Base-by-base conservation (phyloP, 768 basidiomycete genomes). In the Lactifluus volemus region DNA sequence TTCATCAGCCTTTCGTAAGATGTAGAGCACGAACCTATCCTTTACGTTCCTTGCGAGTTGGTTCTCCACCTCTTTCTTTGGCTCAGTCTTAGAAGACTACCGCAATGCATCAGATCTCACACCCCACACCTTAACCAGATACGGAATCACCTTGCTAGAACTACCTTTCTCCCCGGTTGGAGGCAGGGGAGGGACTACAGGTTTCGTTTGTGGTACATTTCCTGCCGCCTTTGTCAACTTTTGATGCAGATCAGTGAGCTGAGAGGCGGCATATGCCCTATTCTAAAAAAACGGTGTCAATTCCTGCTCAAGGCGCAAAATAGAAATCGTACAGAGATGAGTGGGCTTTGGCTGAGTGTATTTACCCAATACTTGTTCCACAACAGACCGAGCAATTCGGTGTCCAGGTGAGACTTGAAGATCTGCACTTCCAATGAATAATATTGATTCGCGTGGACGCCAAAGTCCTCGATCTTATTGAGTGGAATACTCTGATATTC, bases 311-410 rank as follows among this genome's bases (percentile, higher is more conserved):
- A 25, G 25, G 25, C 2, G 25, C 4, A 15, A 12, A 34, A 34
- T 15, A 30, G 30, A n/a, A 14, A 34, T 72, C 85, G 34, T 59
- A 98, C 96, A 21, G 93, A 93, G 53, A 98, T 88, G 51, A 98
- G 73, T 5, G 94, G 88, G 69, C 92, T 96, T 69, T 92, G 91
- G 67, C 90, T 92, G 42, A 99, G 78, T 2, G 97, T 99, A 68
- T 94, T 94, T 29, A 97, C 92, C 97, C 97, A 99, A 68, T 99
- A 99, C 74, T 98, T 98, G 75, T 99, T 98, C 96, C 96, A 98
- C 56, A 99, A 74, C 70, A 95, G 75, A 21, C 89, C 90, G 47
- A 99, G 79, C 3, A 99, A 76, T 68, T 94, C 85, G 34, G 84
- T 86, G 71, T 99, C 97, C 53, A 95, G 75, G 61, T 81, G 85